Evolutionary conservation across 192 early-diverging fungal species (phyloP).

Genomic region (Chytriomyces confervae): DNA sequence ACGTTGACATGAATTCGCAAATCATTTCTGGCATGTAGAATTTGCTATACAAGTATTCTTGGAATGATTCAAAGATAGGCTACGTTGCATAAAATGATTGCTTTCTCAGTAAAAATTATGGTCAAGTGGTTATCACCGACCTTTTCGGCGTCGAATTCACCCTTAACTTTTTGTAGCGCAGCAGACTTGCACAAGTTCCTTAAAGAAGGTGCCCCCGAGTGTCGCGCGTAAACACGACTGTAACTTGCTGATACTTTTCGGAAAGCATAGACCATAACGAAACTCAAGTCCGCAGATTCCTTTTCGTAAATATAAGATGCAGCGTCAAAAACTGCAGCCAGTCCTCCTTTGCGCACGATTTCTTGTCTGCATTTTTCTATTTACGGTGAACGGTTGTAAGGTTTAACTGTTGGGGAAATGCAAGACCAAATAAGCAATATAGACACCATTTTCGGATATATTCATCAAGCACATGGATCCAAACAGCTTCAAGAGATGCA

Average conservation of each 20-base stretch:
- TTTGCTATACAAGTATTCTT: not conserved
- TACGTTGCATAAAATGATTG: constrained; percentile 1
- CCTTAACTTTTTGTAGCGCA: not conserved
- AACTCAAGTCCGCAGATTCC: constrained; percentile 7
- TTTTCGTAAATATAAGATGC: constrained; percentile 14
- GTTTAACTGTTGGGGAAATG: not conserved
- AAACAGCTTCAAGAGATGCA: constrained; percentile 48
- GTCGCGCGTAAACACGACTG: not conserved
- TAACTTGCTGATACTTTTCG: constrained; percentile 14
- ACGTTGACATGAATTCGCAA: not conserved
- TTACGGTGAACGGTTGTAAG: not conserved
- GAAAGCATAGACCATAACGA: constrained; percentile 28
- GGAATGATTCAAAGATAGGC: constrained; percentile 14
- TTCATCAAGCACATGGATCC: constrained; percentile 48
- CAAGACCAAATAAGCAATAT: too few species aligned
- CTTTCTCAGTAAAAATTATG: not conserved
- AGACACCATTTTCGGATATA: constrained; percentile 45
- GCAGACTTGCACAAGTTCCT: constrained; percentile 12
- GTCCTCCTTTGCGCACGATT: constrained; percentile 39
- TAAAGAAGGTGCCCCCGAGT: not conserved
- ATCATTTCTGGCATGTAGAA: not conserved
- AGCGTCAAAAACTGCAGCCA: constrained; percentile 42
- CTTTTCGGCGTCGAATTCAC: not conserved
- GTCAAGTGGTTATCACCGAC: not conserved
- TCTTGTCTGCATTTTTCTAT: constrained; percentile 38